These are phyloP conservation scores for Aphanomyces astaci DNA, from an alignment of 352 stramenopile species.

Conservation along the genomic window DNA sequence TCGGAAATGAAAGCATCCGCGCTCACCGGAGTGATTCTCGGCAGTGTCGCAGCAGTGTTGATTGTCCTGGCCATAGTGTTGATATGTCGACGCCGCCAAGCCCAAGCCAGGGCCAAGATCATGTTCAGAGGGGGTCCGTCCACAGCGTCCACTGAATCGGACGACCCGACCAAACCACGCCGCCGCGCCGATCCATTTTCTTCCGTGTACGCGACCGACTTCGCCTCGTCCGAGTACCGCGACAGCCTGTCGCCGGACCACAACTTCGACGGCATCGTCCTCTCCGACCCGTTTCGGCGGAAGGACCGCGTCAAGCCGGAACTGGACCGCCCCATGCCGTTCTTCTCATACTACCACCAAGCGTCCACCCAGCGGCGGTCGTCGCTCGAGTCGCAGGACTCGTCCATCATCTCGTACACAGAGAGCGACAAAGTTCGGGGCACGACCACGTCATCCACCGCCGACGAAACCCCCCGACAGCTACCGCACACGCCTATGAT, in stretches of 20 bases:
- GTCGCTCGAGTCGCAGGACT: background rate
- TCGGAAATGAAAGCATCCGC: background rate
- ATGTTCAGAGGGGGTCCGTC: background rate
- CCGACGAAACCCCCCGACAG: background rate
- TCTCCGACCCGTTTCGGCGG: background rate
- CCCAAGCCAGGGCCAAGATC: background rate
- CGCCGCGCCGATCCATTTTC: background rate
- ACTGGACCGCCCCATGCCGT: background rate
- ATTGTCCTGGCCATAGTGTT: background rate
- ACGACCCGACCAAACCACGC: background rate
- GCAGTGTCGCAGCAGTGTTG: background rate
- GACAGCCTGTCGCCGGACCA: background rate
- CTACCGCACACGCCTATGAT: background rate
- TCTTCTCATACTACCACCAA: constrained; percentile 1
- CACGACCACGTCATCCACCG: background rate
- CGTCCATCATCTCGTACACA: constrained; percentile 1
- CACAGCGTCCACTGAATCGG: background rate
- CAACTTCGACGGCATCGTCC: background rate
- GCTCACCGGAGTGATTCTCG: background rate
- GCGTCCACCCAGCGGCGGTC: background rate
- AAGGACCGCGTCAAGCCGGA: background rate
- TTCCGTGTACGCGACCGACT: constrained; percentile 7
- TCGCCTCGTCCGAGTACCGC: background rate
- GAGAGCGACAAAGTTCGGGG: background rate
- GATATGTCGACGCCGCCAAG: background rate